Base-by-base conservation (phyloP, 192 early-diverging fungal species). In the Coemansia reversa region DNA sequence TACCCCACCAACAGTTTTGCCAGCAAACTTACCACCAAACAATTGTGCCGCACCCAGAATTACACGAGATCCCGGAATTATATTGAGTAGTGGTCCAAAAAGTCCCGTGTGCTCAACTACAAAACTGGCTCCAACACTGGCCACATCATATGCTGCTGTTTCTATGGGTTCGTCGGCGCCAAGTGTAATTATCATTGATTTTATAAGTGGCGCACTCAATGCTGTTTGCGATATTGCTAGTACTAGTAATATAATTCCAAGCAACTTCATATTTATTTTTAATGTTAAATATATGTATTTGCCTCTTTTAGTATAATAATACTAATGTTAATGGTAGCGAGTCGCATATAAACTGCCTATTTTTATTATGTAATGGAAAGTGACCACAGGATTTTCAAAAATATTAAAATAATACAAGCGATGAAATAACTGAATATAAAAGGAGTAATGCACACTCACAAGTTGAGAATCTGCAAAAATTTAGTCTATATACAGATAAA, bases 1-100 rank as follows among this genome's bases (percentile, higher is more conserved):
- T 12, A 80, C 58, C 7, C 62, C 59, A 22, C 78, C 78, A 0
- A 60, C 78, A 32, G 72, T 69, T 12, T 52, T 33, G 16, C 78
- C 78, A 4, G 78, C 78, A 70, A 80, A 69, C 56, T 39, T 69
- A 42, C 78, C 78, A 1, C 78, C 78, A 0, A 80, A 58, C 19
- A 80, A 11, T 11, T 54, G 48, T 0, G 78, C 72, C 27, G 78
- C 78, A 24, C 62, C 63, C 30, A 75, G 32, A 14, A 71, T 65
- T 19, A 67, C 53, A 19, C 69, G 65, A 14, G 66, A 58, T 12
- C 72, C 78, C 5, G 78, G 78, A 19, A 80, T 11, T 0, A 55
- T 61, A 30, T 58, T 80, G 5, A 80, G 29, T 7, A 80, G 58
- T 14, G 78, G 78, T 1, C 69, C 65, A 60, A 80, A 72, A 5